phyloP scores from a whole-genome alignment of 192 early-diverging fungal genomes.

The Coemansia sp. region DNA sequence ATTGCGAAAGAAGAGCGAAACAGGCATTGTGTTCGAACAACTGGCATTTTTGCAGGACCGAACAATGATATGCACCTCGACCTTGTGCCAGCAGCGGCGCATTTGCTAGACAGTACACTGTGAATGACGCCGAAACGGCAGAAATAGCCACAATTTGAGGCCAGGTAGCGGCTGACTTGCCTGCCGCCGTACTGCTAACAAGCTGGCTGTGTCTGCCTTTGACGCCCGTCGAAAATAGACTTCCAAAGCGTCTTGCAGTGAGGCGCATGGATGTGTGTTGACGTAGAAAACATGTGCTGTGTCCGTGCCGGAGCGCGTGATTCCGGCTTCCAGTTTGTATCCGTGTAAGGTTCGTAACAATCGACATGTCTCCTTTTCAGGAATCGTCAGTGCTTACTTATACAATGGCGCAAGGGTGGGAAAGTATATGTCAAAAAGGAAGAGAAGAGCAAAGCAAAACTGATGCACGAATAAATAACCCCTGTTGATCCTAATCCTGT shows the following conservation, averaged over 20 bases:
- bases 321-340: slow-evolving; percentile 29
- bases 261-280: neutral
- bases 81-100: slow-evolving; percentile 27
- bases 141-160: slow-evolving; percentile 6
- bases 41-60: neutral
- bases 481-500: neutral
- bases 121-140: slow-evolving; percentile 10
- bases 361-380: slow-evolving; percentile 17
- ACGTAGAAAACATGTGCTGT: slow-evolving; percentile 8
- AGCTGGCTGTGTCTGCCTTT: neutral
- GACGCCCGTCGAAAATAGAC: neutral
- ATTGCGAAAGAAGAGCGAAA: slow-evolving; percentile 7
- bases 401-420: neutral
- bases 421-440: neutral
- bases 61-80: slow-evolving; percentile 20
- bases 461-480: neutral
- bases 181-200: neutral
- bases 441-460: neutral
- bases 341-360: slow-evolving; percentile 24
- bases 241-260: neutral
- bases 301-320: slow-evolving; percentile 25
- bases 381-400: neutral
- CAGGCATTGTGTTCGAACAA: slow-evolving; percentile 6
- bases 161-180: slow-evolving; percentile 5
- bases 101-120: slow-evolving; percentile 12